Base-by-base conservation (phyloP, 1,139 yeast species). In the Saccharomyces hybrid region DNA sequence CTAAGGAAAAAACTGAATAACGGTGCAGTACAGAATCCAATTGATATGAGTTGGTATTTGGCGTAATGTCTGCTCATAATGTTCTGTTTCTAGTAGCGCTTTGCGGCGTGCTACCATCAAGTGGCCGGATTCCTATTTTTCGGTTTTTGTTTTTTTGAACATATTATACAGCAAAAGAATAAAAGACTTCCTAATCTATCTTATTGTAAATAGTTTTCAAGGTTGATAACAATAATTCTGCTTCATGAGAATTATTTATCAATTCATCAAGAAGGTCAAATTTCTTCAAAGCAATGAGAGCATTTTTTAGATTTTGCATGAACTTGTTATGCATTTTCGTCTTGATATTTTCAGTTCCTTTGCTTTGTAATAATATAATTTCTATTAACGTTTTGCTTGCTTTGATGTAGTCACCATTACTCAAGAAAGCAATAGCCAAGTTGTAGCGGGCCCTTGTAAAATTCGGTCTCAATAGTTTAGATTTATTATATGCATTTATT, bases 401-500 rank as follows among this genome's bases (percentile, higher is more conserved):
- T 68, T 93, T 98, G 66, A 87, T 85, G 72, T 88, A 91, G 74
- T 97, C 90, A 0, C 98, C 97, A 71, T 93, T 91, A 70, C 91
- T 93, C 68, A 91, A 89, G 64, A 96, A 90, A 1, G 96, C 86
- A 9, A 93, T 97, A 6, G 98, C 98, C 57, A 93, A 74, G 70
- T 93, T 93, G 72, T 91, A 93, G 56, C 99, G 79, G 2, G 98
- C 98, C 58, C 99, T 81, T 5, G 93, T 99, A 76, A 93, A 93
- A 20, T 96, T 86, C 2, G 99, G 98, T 62, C 93, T 87, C 61
- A 93, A 74, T 68, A 86, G 90, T 56, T 93, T 75, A 0, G 98
- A 98, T 61, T 74, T 82, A 67, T 89, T 88, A 70, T 93, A 93
- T 0, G 98, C 97, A 62, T 89, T 91, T 42, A 93, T 91, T 1